A percentile compares a stretch with the other conserved stretches of the same genome.
Conservation (phyloP, 2,329 filamentous ascomycete species). For the Bipolaris sorokiniana region DNA sequence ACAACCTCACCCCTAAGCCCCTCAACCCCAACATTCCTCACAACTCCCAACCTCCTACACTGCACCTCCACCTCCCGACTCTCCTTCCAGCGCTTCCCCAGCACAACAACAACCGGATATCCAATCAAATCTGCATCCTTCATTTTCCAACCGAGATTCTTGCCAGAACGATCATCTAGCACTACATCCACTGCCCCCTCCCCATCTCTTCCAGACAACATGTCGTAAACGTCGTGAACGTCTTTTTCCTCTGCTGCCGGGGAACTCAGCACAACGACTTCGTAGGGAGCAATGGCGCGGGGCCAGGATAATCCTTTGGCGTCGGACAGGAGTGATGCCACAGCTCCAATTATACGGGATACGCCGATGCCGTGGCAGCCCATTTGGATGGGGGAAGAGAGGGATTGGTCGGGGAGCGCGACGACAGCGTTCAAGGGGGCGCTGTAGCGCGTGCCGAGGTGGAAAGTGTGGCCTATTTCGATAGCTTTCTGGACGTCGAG, state of each 20-base stretch:
- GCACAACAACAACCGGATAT: conserved; percentile 80
- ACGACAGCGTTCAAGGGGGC: conserved; percentile 72
- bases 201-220: conserved; percentile 46
- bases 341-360: conserved; percentile 85
- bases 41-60: conserved; percentile 70
- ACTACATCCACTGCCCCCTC: conserved; percentile 29
- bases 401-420: conserved; percentile 48
- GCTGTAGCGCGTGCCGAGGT: conserved; percentile 88
- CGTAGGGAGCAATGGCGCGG: conserved; percentile 81
- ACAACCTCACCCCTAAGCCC: conserved; percentile 55
- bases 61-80: conserved; percentile 71
- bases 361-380: conserved; percentile 96
- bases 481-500: conserved; percentile 75
- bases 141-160: conserved; percentile 81
- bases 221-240: conserved; percentile 68
- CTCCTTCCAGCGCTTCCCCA: conserved; percentile 61
- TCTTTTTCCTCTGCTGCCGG: conserved; percentile 54
- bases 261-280: conserved; percentile 69
- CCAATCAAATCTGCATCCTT: conserved; percentile 88
- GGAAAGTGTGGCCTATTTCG: conserved; percentile 94
- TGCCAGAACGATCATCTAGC: conserved; percentile 54
- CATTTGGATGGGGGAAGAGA: conserved; percentile 76
- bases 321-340: conserved; percentile 78
- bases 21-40: conserved; percentile 62
- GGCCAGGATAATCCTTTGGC: conserved; percentile 82